phyloP scores from a whole-genome alignment of 1,284 basidiomycete genomes.

The Entoloma clypeatum region DNA sequence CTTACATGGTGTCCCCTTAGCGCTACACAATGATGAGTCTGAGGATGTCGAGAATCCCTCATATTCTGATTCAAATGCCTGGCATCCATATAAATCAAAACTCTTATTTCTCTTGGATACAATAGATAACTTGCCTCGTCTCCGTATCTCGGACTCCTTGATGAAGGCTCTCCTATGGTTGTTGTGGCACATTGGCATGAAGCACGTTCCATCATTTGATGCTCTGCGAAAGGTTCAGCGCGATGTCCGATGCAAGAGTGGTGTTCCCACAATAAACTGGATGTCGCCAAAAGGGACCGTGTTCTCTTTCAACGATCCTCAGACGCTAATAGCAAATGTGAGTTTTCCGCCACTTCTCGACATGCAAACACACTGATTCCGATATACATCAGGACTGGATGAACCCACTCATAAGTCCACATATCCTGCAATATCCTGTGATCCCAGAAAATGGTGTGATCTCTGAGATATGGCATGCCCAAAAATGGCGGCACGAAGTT shows the following conservation, averaged over 20 bases:
- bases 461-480: slow-evolving; percentile 26
- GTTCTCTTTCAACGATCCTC: slow-evolving; percentile 21
- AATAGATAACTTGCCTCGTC: slow-evolving; percentile 20
- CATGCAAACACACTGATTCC: slow-evolving; percentile 5
- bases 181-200: slow-evolving; percentile 22
- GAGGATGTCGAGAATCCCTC: too few relatives aligned
- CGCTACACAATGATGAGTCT: too few relatives aligned
- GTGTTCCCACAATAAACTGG: slow-evolving; percentile 21
- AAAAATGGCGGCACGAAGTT: slow-evolving; percentile 25
- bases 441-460: slow-evolving; percentile 22
- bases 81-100: slow-evolving; percentile 20
- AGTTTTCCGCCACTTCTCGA: slow-evolving; percentile 8
- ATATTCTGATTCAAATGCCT: too few relatives aligned
- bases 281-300: slow-evolving; percentile 27
- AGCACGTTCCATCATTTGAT: slow-evolving; percentile 28
- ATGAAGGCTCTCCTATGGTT: slow-evolving; percentile 30
- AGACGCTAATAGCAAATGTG: slow-evolving; percentile 22
- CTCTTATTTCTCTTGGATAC: slow-evolving; percentile 19
- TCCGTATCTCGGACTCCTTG: slow-evolving; percentile 23
- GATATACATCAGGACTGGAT: slow-evolving; percentile 25
- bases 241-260: slow-evolving; percentile 15
- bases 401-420: slow-evolving; percentile 20
- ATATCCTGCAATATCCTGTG: slow-evolving; percentile 23
- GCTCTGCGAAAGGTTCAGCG: slow-evolving; percentile 25
- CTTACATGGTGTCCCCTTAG: too few relatives aligned